Evolutionary conservation across 768 basidiomycete species (phyloP), one percentile per base, ranked within the genome.

Genomic region (Mycena venus): DNA sequence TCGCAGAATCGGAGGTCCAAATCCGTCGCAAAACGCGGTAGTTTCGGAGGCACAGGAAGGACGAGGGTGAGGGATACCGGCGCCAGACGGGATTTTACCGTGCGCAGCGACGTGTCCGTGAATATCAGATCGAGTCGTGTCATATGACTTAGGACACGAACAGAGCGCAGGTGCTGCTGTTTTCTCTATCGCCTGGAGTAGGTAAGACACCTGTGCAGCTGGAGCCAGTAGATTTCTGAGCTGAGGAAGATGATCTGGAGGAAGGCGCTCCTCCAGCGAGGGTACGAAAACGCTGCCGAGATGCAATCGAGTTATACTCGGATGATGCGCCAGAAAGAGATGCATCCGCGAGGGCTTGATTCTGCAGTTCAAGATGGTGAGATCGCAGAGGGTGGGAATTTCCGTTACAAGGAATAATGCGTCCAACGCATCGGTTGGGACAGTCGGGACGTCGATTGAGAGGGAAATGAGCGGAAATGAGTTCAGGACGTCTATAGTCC

Each of bases 401-500:
- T 76, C 72, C 12, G 69, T 77, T 4, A 58, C 51, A n/a, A 65
- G 31, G 21, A 77, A 38, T 0, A 77, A 25, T 9, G 32, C 36
- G 27, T 61, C 70, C n/a, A 61, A 21, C 9, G 58, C 65, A 14
- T 68, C 61, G 15, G 66, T 60, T 5, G 64, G 34, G 55, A 71
- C 68, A 21, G 47, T 42, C 15, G 64, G 69, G 36, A 56, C 49
- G 23, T 66, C 27, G 49, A 77, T 68, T 44, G 75, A 74, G 27
- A 77, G 14, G 25, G 42, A 40, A 1, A 55, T 27, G 65, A 77
- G 58, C 0, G 72, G 69, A n/a, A 77, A 74, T 14, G 75, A 71
- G 61, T 77, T 73, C 14, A 77, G 72, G 32, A 74, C 75, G 31
- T 71, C 72, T 19, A 74, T 56, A 1, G 75, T 77, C 75, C 75